These are phyloP conservation scores for Irpex sp. DNA, from an alignment of 1,284 basidiomycete species.

Conservation along the genomic window DNA sequence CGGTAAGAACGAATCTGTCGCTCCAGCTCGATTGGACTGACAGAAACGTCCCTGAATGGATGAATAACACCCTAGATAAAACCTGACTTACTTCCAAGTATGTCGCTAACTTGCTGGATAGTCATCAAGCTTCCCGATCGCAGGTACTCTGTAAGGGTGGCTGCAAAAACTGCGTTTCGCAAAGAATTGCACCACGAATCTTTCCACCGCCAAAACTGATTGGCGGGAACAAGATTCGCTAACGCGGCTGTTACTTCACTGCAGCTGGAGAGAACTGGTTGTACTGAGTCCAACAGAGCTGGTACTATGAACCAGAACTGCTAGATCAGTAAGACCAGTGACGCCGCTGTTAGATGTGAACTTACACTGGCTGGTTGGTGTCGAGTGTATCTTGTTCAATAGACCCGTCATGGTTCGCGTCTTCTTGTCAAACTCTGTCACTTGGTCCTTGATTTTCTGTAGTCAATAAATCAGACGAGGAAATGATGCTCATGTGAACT, in stretches of 20 bases:
- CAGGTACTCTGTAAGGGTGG: slow-evolving; percentile 66
- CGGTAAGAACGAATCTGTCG: slow-evolving; percentile 61
- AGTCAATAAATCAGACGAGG: slow-evolving; percentile 1
- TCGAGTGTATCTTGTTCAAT: slow-evolving; percentile 76
- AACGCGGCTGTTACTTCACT: slow-evolving; percentile 47
- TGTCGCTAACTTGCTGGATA: slow-evolving; percentile 45
- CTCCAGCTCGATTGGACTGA: slow-evolving; percentile 71
- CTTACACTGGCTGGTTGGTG: slow-evolving; percentile 56
- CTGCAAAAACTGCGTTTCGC: slow-evolving; percentile 61
- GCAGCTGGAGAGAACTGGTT: slow-evolving; percentile 53
- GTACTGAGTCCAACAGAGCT: slow-evolving; percentile 52
- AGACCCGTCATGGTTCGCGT: slow-evolving; percentile 60
- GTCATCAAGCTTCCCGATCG: slow-evolving; percentile 57
- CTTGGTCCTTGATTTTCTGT: slow-evolving; percentile 76
- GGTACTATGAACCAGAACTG: slow-evolving; percentile 42
- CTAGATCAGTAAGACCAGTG: slow-evolving; percentile 9
- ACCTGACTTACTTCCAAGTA: slow-evolving; percentile 60
- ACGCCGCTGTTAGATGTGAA: not conserved
- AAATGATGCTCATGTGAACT: not conserved
- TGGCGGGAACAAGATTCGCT: slow-evolving; percentile 54
- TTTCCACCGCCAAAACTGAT: slow-evolving; percentile 82
- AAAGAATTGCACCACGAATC: slow-evolving; percentile 73
- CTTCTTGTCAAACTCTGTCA: slow-evolving; percentile 70
- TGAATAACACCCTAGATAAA: not conserved
- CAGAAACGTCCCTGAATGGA: slow-evolving; percentile 4